phyloP scores from a whole-genome alignment of 2,329 filamentous ascomycete genomes.

The Teratosphaeria nubilosa region DNA sequence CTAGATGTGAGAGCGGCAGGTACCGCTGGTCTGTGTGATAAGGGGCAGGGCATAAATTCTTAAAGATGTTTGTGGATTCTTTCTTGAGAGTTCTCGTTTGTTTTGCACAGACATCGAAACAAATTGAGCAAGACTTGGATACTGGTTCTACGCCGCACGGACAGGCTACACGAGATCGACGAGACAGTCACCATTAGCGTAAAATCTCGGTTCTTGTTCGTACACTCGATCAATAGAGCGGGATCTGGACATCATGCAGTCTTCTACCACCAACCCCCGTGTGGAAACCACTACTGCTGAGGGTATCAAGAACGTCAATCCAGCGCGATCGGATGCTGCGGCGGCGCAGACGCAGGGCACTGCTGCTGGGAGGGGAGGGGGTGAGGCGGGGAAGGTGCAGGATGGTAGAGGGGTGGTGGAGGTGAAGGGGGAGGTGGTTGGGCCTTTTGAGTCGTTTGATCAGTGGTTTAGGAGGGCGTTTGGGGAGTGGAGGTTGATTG shows the following conservation, averaged over 20 bases:
- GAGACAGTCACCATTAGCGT: too few relatives aligned
- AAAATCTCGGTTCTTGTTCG: too few relatives aligned
- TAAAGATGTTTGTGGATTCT: too few relatives aligned
- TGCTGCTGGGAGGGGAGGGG: too few relatives aligned
- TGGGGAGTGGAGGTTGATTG: neutral
- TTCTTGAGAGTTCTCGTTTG: too few relatives aligned
- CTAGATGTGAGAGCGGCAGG: too few relatives aligned
- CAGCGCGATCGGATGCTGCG: neutral
- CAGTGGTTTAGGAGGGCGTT: neutral
- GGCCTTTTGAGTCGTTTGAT: neutral
- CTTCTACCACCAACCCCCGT: neutral
- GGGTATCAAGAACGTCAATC: neutral
- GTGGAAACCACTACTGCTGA: neutral
- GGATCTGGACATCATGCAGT: neutral
- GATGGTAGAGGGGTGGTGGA: neutral
- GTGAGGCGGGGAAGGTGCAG: neutral
- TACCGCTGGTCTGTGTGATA: too few relatives aligned
- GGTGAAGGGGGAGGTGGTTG: neutral
- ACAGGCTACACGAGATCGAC: too few relatives aligned
- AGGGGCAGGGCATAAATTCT: too few relatives aligned
- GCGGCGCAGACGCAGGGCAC: neutral
- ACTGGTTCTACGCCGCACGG: too few relatives aligned
- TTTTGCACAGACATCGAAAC: too few relatives aligned
- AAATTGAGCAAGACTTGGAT: too few relatives aligned
- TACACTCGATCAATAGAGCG: neutral